A percentile compares a stretch with the other conserved stretches of the same genome.
phyloP scores from a whole-genome alignment of 1,284 basidiomycete genomes.

The Marasmius fiardii region DNA sequence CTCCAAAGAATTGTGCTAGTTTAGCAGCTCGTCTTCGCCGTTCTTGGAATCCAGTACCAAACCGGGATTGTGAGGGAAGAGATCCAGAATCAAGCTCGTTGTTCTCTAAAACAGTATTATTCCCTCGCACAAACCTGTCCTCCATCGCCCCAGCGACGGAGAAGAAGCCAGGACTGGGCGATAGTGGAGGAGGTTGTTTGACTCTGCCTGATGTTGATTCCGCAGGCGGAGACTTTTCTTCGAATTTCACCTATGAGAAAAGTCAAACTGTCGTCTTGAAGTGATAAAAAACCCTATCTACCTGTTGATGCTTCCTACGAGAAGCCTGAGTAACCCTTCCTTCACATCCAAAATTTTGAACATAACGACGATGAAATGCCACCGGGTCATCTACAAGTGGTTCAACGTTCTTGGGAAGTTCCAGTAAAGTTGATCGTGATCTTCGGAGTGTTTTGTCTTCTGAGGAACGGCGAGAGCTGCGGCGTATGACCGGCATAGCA shows the following conservation, averaged over 20 bases:
- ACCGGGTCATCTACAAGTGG: constrained; percentile 9
- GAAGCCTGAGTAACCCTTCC: neutral
- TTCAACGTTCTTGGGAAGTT: neutral
- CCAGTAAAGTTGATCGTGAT: constrained; percentile 17
- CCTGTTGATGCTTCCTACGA: neutral
- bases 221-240: too few relatives aligned
- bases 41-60: constrained; percentile 32
- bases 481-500: neutral
- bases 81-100: neutral
- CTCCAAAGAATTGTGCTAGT: constrained; percentile 57
- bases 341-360: constrained; percentile 19
- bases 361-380: constrained; percentile 17
- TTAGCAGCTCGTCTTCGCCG: constrained; percentile 50
- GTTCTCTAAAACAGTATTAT: neutral
- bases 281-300: neutral
- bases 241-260: too few relatives aligned
- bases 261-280: too few relatives aligned
- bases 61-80: neutral
- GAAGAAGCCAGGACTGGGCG: too few relatives aligned
- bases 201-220: too few relatives aligned
- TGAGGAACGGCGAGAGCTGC: neutral
- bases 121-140: neutral
- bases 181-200: too few relatives aligned
- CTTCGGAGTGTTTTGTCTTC: constrained; percentile 12
- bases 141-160: neutral